Conservation (phyloP, 169 alveolate genomes). For the Perkinsus marinus region DNA sequence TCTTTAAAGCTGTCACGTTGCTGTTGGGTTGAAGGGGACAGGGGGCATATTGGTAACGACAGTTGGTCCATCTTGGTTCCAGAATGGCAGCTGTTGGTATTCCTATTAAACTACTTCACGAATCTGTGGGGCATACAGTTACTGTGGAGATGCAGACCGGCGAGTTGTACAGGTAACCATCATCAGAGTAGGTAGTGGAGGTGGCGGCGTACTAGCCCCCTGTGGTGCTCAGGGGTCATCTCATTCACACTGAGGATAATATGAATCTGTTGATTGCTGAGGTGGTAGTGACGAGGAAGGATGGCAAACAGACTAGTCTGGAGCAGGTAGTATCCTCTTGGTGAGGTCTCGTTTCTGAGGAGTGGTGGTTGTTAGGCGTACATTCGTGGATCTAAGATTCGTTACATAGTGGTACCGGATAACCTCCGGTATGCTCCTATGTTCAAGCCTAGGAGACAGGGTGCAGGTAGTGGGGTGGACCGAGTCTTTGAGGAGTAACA, state of each 20-base stretch:
- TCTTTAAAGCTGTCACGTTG: neutral
- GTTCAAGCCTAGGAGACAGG: conserved; percentile 42
- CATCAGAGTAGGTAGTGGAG: neutral
- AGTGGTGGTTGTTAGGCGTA: neutral
- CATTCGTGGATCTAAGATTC: conserved; percentile 71
- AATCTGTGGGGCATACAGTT: conserved; percentile 72
- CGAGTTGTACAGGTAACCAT: conserved; percentile 43
- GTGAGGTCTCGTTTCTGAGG: neutral
- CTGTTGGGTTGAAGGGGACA: neutral
- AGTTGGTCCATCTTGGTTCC: neutral
- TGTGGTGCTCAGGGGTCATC: conserved; percentile 42
- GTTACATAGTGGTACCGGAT: conserved; percentile 72
- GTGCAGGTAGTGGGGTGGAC: neutral
- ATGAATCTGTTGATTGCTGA: conserved; percentile 74
- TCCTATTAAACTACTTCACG: conserved; percentile 70
- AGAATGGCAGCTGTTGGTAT: conserved; percentile 41
- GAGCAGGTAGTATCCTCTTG: conserved; percentile 19
- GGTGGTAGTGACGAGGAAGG: conserved; percentile 62
- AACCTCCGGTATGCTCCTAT: conserved; percentile 74
- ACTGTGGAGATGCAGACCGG: conserved; percentile 70
- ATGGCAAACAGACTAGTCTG: conserved; percentile 52
- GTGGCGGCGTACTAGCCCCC: too few species aligned
- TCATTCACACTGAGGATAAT: conserved; percentile 54
- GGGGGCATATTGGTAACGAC: neutral
- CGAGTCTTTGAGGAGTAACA: neutral